These are phyloP conservation scores for Ceraceosorus bombacis DNA, from an alignment of 1,284 basidiomycete species.

Conservation along the genomic window DNA sequence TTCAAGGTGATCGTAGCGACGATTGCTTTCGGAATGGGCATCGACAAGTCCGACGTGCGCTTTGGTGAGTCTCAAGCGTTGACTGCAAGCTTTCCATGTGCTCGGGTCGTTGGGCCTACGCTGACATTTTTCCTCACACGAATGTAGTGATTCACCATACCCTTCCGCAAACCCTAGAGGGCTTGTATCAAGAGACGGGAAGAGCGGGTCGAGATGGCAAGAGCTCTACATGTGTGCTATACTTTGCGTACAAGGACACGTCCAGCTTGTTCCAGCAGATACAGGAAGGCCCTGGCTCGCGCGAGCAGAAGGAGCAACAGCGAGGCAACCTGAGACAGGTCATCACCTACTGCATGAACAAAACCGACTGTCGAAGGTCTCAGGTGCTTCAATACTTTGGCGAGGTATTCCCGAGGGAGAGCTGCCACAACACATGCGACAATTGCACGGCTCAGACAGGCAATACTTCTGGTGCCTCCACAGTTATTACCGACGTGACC, in stretches of 20 bases:
- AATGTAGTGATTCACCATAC: conserved; percentile 63
- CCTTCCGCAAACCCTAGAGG: conserved; percentile 63
- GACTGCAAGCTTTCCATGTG: background rate
- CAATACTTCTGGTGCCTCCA: background rate
- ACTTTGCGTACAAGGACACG: conserved; percentile 58
- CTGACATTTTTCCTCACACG: background rate
- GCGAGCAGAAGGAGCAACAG: conserved; percentile 58
- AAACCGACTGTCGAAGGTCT: conserved; percentile 74
- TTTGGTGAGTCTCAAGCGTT: conserved; percentile 44
- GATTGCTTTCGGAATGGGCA: conserved; percentile 83
- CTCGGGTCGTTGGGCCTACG: background rate
- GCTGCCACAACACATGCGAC: conserved; percentile 65
- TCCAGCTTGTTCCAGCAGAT: conserved; percentile 56
- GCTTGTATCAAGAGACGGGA: conserved; percentile 74
- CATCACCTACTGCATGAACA: conserved; percentile 69
- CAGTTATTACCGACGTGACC: conserved; percentile 55
- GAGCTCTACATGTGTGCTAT: conserved; percentile 44
- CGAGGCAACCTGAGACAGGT: conserved; percentile 58
- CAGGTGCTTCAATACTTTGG: conserved; percentile 68
- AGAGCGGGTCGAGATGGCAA: conserved; percentile 72
- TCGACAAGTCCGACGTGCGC: conserved; percentile 78
- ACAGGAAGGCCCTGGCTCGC: conserved; percentile 52
- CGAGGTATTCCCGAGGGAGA: conserved; percentile 58
- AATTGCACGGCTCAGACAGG: conserved; percentile 55
- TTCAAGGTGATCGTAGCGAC: conserved; percentile 86